Conservation (phyloP, 2,329 filamentous ascomycete genomes). For the Fusarium lyarnte region DNA sequence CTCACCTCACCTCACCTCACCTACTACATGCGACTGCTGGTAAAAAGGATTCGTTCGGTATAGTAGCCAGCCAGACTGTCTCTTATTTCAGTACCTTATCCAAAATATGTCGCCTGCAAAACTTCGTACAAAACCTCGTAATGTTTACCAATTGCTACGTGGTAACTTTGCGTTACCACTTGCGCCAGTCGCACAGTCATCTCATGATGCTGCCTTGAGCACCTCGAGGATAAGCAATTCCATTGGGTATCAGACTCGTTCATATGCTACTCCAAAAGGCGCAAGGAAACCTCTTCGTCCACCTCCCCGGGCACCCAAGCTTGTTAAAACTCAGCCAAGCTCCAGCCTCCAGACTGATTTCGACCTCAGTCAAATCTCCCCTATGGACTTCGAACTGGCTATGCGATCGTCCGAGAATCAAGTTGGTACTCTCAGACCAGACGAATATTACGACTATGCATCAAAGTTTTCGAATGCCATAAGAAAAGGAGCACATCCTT, state of each 20-base stretch:
- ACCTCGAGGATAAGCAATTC: not conserved
- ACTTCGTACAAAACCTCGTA: not conserved
- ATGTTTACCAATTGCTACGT: slow-evolving; percentile 19
- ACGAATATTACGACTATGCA: slow-evolving; percentile 40
- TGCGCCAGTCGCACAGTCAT: not conserved
- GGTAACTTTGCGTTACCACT: not conserved
- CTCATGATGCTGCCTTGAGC: not conserved
- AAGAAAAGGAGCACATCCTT: slow-evolving; percentile 33
- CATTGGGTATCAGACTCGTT: slow-evolving; percentile 18
- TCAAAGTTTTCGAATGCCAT: slow-evolving; percentile 37
- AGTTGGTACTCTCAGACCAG: slow-evolving; percentile 32
- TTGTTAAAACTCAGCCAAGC: slow-evolving; percentile 3
- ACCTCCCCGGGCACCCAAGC: slow-evolving; percentile 21
- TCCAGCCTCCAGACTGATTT: slow-evolving; percentile 7
- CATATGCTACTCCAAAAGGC: slow-evolving; percentile 29
- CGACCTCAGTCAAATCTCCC: slow-evolving; percentile 37
- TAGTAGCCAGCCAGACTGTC: not conserved
- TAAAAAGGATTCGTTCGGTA: not conserved
- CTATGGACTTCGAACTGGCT: slow-evolving; percentile 31
- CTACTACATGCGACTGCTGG: not conserved
- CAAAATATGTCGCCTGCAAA: not conserved
- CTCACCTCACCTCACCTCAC: slow-evolving; percentile 17
- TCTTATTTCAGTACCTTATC: not conserved
- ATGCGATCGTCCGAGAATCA: slow-evolving; percentile 20
- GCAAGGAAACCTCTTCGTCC: slow-evolving; percentile 4